phyloP scores from a whole-genome alignment of 768 basidiomycete genomes.

The Thelephora ganbajun region DNA sequence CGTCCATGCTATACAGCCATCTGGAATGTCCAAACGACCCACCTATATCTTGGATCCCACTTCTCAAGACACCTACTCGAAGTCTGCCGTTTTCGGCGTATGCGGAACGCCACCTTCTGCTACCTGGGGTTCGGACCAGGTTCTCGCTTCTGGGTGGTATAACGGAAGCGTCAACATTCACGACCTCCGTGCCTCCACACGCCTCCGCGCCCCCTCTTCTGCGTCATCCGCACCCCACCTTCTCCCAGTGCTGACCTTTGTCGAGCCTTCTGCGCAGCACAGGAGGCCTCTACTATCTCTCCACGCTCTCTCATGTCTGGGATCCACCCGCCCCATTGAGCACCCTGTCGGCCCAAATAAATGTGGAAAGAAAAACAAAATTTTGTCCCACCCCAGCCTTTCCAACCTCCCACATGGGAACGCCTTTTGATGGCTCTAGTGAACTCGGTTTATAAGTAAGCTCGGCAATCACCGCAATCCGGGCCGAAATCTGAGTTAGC shows the following conservation, averaged over 20 bases:
- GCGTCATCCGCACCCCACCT: constrained; percentile 22
- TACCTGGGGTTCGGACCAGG: constrained; percentile 61
- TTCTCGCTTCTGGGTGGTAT: constrained; percentile 72
- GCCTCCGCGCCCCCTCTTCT: constrained; percentile 6
- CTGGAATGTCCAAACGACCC: constrained; percentile 8
- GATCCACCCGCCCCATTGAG: too few species aligned
- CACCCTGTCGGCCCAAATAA: too few species aligned
- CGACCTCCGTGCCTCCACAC: constrained; percentile 46
- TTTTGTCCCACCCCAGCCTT: too few species aligned
- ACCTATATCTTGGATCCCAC: too few species aligned
- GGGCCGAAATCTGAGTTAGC: too few species aligned
- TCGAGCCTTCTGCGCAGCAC: constrained; percentile 52
- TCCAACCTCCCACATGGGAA: too few species aligned
- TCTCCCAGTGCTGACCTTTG: constrained; percentile 43
- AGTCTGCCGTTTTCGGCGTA: constrained; percentile 61
- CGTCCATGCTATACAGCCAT: constrained; percentile 37
- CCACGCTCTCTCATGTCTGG: too few species aligned
- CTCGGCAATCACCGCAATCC: too few species aligned
- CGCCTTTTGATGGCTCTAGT: too few species aligned
- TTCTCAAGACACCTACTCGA: constrained; percentile 12
- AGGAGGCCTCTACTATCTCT: too few species aligned
- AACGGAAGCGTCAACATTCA: constrained; percentile 63
- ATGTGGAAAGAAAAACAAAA: too few species aligned
- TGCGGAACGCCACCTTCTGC: constrained; percentile 43
- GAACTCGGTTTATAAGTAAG: too few species aligned